Evolutionary conservation across 768 basidiomycete species (phyloP).

Genomic region (Tricholoma sp.): DNA sequence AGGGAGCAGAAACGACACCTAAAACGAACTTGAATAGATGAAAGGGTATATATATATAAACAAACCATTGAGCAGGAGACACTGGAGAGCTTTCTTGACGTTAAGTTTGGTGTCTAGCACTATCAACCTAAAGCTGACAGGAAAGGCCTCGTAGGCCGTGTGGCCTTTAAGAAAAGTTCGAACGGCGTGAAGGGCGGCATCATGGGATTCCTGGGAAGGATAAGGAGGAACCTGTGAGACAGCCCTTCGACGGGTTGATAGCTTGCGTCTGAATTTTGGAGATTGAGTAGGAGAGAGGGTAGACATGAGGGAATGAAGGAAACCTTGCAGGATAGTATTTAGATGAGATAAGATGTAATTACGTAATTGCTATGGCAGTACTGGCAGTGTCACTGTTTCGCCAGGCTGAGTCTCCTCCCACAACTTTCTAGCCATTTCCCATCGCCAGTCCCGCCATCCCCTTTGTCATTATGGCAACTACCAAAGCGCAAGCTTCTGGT

Average conservation of each 20-base stretch:
- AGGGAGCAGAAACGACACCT: constrained; percentile 97
- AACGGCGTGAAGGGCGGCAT: constrained; percentile 64
- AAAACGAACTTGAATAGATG: constrained; percentile 10
- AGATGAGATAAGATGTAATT: constrained; percentile 6
- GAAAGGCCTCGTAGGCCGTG: constrained; percentile 94
- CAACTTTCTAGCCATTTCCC: not conserved
- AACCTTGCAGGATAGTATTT: no score
- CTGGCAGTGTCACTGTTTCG: not conserved
- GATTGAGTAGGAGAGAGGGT: constrained; percentile 48
- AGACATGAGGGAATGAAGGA: constrained; percentile 25
- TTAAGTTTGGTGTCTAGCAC: constrained; percentile 94
- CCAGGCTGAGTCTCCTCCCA: not conserved
- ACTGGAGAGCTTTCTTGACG: constrained; percentile 92
- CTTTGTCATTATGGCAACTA: constrained; percentile 8
- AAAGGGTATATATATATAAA: constrained; percentile 3
- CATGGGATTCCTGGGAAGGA: constrained; percentile 56
- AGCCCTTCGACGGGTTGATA: constrained; percentile 55
- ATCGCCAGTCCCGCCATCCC: not conserved
- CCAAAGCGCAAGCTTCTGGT: not conserved
- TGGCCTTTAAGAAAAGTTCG: constrained; percentile 79
- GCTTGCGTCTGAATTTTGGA: constrained; percentile 46
- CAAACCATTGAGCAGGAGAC: constrained; percentile 74
- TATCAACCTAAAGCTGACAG: constrained; percentile 93
- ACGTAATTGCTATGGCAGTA: constrained; percentile 3
- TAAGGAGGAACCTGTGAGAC: constrained; percentile 55